Conservation (phyloP, 1,284 basidiomycete species). For the Phlebopus sp. region DNA sequence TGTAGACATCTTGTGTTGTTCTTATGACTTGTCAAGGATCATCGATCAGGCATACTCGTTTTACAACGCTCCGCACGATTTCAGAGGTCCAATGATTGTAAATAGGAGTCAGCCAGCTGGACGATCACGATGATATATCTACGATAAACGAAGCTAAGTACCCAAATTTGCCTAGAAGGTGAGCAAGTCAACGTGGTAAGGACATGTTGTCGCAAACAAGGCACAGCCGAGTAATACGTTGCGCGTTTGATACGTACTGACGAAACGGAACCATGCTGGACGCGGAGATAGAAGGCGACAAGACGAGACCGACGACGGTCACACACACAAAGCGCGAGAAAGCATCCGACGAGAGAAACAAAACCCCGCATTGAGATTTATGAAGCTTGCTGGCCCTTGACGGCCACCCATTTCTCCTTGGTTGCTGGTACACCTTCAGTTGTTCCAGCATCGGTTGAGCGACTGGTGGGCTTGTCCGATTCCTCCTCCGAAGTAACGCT, state of each 20-base stretch:
- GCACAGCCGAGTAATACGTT: slow-evolving; percentile 16
- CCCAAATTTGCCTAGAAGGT: slow-evolving; percentile 5
- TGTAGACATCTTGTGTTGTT: background rate
- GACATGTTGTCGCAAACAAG: slow-evolving; percentile 11
- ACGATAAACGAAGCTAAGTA: slow-evolving; percentile 10
- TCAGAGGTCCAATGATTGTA: background rate
- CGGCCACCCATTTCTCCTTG: slow-evolving; percentile 73
- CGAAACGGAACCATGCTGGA: slow-evolving; percentile 13
- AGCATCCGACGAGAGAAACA: slow-evolving; percentile 8
- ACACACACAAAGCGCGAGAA: background rate
- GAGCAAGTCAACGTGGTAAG: too few species aligned
- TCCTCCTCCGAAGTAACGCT: slow-evolving; percentile 73
- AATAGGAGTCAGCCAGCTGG: slow-evolving; percentile 1
- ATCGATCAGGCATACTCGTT: background rate
- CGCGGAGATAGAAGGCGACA: slow-evolving; percentile 12
- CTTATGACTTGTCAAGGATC: background rate
- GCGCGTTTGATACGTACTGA: slow-evolving; percentile 21
- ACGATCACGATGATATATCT: slow-evolving; percentile 2
- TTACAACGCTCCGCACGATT: background rate
- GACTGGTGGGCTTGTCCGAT: slow-evolving; percentile 39
- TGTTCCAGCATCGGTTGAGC: slow-evolving; percentile 28
- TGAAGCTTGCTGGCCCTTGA: slow-evolving; percentile 39
- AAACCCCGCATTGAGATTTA: slow-evolving; percentile 8
- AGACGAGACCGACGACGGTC: slow-evolving; percentile 5
- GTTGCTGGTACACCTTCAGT: slow-evolving; percentile 20